Conservation (phyloP, 495 filamentous ascomycete genomes). For the Xylaria nigripes region DNA sequence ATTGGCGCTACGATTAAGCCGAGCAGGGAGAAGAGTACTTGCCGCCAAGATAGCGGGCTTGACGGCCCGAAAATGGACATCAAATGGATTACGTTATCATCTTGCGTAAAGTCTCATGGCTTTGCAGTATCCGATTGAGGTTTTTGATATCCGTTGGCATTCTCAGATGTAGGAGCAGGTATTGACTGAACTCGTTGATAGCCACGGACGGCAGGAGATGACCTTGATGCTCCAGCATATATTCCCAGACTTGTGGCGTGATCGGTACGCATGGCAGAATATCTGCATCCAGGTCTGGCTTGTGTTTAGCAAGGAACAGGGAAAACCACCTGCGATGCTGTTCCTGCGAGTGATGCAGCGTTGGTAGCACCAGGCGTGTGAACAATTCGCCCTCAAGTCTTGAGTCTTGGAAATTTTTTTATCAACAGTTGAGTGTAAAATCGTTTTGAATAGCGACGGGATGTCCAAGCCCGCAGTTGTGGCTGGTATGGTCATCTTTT, state of each 20-base stretch:
- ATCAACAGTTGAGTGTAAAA: not conserved
- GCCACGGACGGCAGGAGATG: conserved; percentile 1
- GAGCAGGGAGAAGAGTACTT: not conserved
- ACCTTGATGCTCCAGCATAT: conserved; percentile 4
- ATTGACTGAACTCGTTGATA: conserved; percentile 1
- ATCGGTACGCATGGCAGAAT: conserved; percentile 15
- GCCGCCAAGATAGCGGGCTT: not conserved
- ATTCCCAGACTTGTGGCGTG: conserved; percentile 8
- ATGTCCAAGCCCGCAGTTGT: conserved; percentile 6
- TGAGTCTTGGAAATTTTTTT: not conserved
- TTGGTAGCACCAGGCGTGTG: conserved; percentile 14
- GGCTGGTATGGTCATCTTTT: conserved; percentile 11
- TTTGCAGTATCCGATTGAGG: conserved; percentile 10
- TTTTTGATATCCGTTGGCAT: conserved; percentile 7
- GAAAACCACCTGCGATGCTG: conserved; percentile 14
- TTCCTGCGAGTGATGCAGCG: conserved; percentile 9
- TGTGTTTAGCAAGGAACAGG: conserved; percentile 15
- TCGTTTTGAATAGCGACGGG: not conserved
- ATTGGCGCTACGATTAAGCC: not conserved
- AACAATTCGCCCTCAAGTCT: conserved; percentile 12
- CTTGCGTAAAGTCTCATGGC: conserved; percentile 8
- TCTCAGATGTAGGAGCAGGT: not conserved
- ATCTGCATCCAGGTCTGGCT: conserved; percentile 3
- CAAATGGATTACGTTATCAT: conserved; percentile 15
- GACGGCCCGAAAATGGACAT: conserved; percentile 12